phyloP scores from a whole-genome alignment of 768 basidiomycete genomes.

The Lactifluus piperatus region DNA sequence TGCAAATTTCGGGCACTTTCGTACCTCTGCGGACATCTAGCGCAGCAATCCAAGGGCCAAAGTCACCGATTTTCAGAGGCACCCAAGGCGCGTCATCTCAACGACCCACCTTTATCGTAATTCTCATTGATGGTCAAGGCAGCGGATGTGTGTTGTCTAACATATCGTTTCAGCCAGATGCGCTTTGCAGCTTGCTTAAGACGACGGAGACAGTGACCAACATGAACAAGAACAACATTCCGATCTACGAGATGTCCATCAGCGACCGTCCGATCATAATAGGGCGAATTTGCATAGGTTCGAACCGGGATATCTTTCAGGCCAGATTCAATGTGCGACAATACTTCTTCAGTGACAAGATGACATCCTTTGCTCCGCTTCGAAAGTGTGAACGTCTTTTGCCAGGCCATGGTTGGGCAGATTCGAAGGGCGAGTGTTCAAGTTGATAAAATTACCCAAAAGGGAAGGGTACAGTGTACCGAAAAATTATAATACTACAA shows the following conservation, averaged over 20 bases:
- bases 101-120: slow-evolving; percentile 55
- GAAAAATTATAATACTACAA: background rate
- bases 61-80: background rate
- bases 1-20: background rate
- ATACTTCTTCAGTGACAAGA: slow-evolving; percentile 73
- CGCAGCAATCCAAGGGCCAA: background rate
- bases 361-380: slow-evolving; percentile 60
- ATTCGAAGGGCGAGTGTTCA: background rate
- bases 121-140: slow-evolving; percentile 87
- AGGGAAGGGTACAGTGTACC: background rate
- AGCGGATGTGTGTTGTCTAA: slow-evolving; percentile 67
- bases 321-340: slow-evolving; percentile 57
- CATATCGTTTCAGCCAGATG: background rate
- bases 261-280: background rate
- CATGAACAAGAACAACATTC: slow-evolving; percentile 89
- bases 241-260: slow-evolving; percentile 39
- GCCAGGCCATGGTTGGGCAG: slow-evolving; percentile 72
- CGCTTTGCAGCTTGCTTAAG: background rate
- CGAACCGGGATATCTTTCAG: slow-evolving; percentile 55
- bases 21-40: slow-evolving; percentile 39
- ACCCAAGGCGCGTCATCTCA: background rate
- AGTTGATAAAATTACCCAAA: background rate
- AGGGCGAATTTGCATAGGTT: slow-evolving; percentile 9
- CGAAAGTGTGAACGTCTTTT: slow-evolving; percentile 67
- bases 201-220: slow-evolving; percentile 28